These are phyloP conservation scores for Wickerhamiella kurtzmanii DNA, from an alignment of 805 yeast species.

Conservation along the genomic window DNA sequence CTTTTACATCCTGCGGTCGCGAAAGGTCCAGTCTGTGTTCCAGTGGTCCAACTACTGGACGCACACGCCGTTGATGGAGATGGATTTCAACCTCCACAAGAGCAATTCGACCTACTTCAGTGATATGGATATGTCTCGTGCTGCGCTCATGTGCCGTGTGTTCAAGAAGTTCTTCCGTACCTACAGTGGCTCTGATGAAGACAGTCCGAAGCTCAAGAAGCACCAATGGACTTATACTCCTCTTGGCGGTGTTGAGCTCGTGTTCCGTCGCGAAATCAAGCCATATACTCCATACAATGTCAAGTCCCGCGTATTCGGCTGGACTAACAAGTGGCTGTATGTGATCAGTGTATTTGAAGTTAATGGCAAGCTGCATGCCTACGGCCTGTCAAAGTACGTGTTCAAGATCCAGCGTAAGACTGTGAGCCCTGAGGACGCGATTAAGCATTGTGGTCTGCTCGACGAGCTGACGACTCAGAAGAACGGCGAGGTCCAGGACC, in stretches of 20 bases:
- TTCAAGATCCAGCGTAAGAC: conserved; percentile 69
- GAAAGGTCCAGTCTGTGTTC: conserved; percentile 26
- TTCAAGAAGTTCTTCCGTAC: conserved; percentile 44
- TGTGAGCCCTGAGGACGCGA: conserved; percentile 47
- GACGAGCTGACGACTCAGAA: conserved; percentile 35
- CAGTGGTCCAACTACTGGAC: conserved; percentile 33
- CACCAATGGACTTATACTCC: conserved; percentile 50
- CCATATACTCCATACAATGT: conserved; percentile 50
- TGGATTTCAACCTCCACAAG: conserved; percentile 80
- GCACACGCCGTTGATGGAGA: conserved; percentile 61
- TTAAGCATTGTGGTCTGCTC: conserved; percentile 43
- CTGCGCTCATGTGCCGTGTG: conserved; percentile 42
- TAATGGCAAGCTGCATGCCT: conserved; percentile 32
- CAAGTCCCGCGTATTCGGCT: conserved; percentile 49
- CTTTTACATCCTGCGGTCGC: conserved; percentile 26
- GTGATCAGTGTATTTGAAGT: conserved; percentile 46
- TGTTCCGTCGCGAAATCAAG: conserved; percentile 58
- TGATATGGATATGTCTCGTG: conserved; percentile 70
- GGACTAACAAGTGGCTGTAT: conserved; percentile 84
- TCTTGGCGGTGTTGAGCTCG: conserved; percentile 55
- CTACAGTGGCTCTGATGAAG: conserved; percentile 25
- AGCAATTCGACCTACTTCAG: conserved; percentile 72
- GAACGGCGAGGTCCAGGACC: conserved; percentile 14
- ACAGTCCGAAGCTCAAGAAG: conserved; percentile 17
- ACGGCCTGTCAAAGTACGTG: conserved; percentile 65